A percentile compares a stretch with the other conserved stretches of the same genome.
These are phyloP conservation scores for Lepiota subincarnata DNA, from an alignment of 768 basidiomycete species.

Conservation along the genomic window DNA sequence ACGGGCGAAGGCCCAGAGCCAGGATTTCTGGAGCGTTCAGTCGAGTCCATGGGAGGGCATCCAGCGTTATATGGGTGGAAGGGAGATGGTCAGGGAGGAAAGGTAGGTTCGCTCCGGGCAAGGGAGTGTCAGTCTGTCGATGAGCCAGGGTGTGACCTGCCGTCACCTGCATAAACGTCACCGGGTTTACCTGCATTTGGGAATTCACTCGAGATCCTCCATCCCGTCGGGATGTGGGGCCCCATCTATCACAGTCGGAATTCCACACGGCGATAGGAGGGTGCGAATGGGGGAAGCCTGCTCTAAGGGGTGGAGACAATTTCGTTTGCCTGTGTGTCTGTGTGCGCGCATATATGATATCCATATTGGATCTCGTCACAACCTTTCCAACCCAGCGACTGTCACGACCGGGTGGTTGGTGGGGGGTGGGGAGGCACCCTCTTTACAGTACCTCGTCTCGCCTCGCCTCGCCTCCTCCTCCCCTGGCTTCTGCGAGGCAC, in stretches of 20 bases:
- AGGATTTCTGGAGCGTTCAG: slow-evolving; percentile 21
- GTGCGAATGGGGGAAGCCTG: too few relatives aligned
- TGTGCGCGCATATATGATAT: too few relatives aligned
- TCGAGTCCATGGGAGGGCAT: slow-evolving; percentile 32
- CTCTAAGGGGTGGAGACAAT: too few relatives aligned
- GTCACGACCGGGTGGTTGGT: not conserved
- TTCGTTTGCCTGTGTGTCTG: too few relatives aligned
- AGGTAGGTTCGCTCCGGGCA: slow-evolving; percentile 5
- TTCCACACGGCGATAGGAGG: too few relatives aligned
- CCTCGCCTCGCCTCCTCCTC: too few relatives aligned
- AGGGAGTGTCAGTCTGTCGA: not conserved
- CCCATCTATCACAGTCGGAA: too few relatives aligned
- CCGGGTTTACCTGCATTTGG: not conserved
- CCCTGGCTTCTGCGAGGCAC: too few relatives aligned
- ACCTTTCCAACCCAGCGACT: not conserved
- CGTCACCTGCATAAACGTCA: slow-evolving; percentile 4
- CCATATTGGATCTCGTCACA: not conserved
- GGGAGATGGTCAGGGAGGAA: slow-evolving; percentile 1
- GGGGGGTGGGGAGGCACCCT: too few relatives aligned
- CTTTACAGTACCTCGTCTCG: too few relatives aligned
- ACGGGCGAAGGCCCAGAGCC: slow-evolving; percentile 8
- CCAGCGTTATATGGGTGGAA: slow-evolving; percentile 14
- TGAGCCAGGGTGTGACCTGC: not conserved
- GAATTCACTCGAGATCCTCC: not conserved
- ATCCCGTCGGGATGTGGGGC: not conserved